A percentile compares a stretch with the other conserved stretches of the same genome.
phyloP scores from a whole-genome alignment of 2,329 filamentous ascomycete genomes.

The Pseudophaeomoniella oleicola region DNA sequence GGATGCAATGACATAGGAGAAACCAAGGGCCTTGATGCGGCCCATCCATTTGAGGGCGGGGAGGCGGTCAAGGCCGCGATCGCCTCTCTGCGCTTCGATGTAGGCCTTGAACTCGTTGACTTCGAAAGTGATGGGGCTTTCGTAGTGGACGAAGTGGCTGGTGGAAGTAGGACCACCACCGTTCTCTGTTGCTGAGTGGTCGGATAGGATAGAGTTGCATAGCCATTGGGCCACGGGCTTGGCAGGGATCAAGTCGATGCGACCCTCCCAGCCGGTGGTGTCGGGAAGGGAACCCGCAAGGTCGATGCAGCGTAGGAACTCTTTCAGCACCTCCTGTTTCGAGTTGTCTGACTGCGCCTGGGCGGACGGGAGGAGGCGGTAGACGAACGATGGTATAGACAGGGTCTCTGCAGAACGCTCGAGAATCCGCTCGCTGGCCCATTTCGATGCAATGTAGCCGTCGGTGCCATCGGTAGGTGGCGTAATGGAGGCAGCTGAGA shows the following conservation, averaged over 20 bases:
- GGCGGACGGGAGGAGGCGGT: slow-evolving; percentile 10
- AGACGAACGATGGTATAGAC: slow-evolving; percentile 14
- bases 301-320: not conserved
- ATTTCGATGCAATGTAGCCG: slow-evolving; percentile 24
- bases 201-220: slow-evolving; percentile 1
- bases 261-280: not conserved
- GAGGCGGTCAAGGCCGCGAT: slow-evolving; percentile 5
- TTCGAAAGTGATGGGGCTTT: not conserved
- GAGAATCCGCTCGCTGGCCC: slow-evolving; percentile 23
- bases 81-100: slow-evolving; percentile 1
- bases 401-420: slow-evolving; percentile 12
- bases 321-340: not conserved
- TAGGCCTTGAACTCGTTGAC: not conserved
- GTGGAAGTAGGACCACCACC: not conserved
- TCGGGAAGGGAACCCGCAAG: not conserved
- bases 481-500: slow-evolving; percentile 6
- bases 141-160: too few species aligned
- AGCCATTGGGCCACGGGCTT: slow-evolving; percentile 2
- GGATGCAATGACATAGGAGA: slow-evolving; percentile 9
- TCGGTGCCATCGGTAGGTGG: slow-evolving; percentile 16
- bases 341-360: not conserved
- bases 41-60: slow-evolving; percentile 9
- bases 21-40: slow-evolving; percentile 7
- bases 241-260: slow-evolving; percentile 1
- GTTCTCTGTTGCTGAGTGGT: not conserved